Conservation (phyloP, 208 protist species). For the Phytomonas sp. region DNA sequence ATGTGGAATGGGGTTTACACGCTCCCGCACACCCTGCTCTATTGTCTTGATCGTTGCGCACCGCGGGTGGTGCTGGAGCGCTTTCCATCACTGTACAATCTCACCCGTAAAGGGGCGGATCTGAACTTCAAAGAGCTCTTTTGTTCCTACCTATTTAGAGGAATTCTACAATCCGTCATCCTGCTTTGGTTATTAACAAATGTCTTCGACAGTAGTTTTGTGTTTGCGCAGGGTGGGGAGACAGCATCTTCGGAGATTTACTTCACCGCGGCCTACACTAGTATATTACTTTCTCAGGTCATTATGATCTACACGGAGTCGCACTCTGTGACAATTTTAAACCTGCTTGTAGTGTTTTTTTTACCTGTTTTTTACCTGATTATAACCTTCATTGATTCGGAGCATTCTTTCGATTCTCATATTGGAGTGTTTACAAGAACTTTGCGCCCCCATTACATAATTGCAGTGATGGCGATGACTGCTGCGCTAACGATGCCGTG, state of each 20-base stretch:
- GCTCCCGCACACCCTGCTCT: conserved; percentile 81
- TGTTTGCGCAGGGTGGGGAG: conserved; percentile 21
- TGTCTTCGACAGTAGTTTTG: conserved; percentile 34
- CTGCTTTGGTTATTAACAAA: conserved; percentile 44
- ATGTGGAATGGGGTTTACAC: conserved; percentile 91
- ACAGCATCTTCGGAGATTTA: conserved; percentile 54
- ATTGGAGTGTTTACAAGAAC: conserved; percentile 51
- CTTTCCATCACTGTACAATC: conserved; percentile 67
- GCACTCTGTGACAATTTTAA: conserved; percentile 67
- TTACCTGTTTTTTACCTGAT: conserved; percentile 65
- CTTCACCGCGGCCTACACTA: conserved; percentile 80
- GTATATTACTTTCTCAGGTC: conserved; percentile 81
- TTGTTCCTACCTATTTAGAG: conserved; percentile 47
- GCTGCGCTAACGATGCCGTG: conserved; percentile 36
- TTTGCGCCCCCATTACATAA: conserved; percentile 21
- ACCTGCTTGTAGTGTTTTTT: conserved; percentile 47
- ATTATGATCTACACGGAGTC: conserved; percentile 81
- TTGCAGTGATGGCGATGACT: conserved; percentile 37
- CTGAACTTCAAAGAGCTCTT: conserved; percentile 73
- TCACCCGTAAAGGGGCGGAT: conserved; percentile 36
- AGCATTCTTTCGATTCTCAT: conserved; percentile 34
- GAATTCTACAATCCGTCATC: conserved; percentile 61
- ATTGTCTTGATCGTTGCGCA: conserved; percentile 82
- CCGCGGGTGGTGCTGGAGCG: conserved; percentile 67
- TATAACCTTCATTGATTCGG: conserved; percentile 36